Evolutionary conservation across 1,284 basidiomycete genomes (phyloP).

Genomic region (Sporisorium exsertum): DNA sequence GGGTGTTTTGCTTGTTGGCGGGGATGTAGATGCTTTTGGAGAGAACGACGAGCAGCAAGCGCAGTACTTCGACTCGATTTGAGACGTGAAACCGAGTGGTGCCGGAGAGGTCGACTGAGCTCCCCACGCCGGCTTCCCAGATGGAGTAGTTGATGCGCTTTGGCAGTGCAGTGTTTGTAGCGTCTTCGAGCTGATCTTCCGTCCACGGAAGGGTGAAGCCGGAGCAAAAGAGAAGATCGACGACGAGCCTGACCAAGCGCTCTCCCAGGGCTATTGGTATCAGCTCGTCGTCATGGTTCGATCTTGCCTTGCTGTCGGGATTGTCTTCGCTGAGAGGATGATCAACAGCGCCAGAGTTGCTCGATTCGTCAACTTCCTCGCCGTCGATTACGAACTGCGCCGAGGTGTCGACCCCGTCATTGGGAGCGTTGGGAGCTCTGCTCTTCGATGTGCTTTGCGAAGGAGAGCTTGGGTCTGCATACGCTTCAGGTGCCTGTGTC

Average conservation of each 20-base stretch:
- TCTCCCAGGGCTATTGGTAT: slow-evolving; percentile 46
- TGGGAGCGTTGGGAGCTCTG: background rate
- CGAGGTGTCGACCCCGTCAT: slow-evolving; percentile 46
- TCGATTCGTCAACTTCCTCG: slow-evolving; percentile 32
- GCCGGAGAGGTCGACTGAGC: slow-evolving; percentile 54
- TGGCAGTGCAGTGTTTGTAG: background rate
- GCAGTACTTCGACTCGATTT: slow-evolving; percentile 59
- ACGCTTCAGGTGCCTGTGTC: slow-evolving; percentile 33
- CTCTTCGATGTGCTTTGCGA: background rate
- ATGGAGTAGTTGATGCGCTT: slow-evolving; percentile 51
- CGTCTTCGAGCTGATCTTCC: slow-evolving; percentile 55
- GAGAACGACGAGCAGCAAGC: slow-evolving; percentile 62
- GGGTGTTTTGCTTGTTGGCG: slow-evolving; percentile 23
- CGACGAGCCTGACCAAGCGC: slow-evolving; percentile 39
- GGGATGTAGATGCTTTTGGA: slow-evolving; percentile 65
- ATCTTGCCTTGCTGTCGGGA: background rate
- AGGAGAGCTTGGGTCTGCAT: slow-evolving; percentile 10
- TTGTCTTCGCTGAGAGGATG: slow-evolving; percentile 38
- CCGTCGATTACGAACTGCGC: slow-evolving; percentile 65
- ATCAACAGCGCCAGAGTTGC: slow-evolving; percentile 4
- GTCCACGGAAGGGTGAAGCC: slow-evolving; percentile 68
- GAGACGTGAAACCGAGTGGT: slow-evolving; percentile 52
- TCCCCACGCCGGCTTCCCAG: slow-evolving; percentile 66
- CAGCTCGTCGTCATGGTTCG: slow-evolving; percentile 16
- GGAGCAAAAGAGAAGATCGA: slow-evolving; percentile 66